Evolutionary conservation across 1,284 basidiomycete genomes (phyloP).

Genomic region (Mrakiaceae sp.): DNA sequence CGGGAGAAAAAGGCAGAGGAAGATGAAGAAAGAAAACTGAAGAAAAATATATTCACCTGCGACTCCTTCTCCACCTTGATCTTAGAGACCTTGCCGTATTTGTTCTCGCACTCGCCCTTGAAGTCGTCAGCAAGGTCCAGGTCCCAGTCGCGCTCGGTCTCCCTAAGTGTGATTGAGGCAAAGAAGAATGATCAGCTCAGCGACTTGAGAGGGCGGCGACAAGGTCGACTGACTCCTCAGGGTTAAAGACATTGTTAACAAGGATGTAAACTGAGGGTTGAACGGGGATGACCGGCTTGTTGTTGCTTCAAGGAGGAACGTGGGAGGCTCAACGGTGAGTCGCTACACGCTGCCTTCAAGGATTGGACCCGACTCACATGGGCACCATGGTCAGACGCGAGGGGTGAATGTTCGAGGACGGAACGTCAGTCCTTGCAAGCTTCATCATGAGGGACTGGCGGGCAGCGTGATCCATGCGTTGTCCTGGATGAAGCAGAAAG

Average conservation of each 20-base stretch:
- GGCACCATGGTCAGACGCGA: conserved; percentile 5
- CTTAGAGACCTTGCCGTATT: conserved; percentile 75
- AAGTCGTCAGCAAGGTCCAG: conserved; percentile 92
- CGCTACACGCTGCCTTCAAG: background rate
- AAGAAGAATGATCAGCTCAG: conserved; percentile 1
- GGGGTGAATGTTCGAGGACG: background rate
- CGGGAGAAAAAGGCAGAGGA: conserved; percentile 14
- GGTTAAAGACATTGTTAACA: conserved; percentile 92
- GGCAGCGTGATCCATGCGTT: conserved; percentile 12
- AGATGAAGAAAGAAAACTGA: conserved; percentile 6
- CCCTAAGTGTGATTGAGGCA: conserved; percentile 41
- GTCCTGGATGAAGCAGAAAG: conserved; percentile 9
- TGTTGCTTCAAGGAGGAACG: conserved; percentile 27
- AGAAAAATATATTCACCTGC: conserved; percentile 45
- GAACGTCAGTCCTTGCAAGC: conserved; percentile 79
- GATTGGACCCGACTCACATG: too few species aligned
- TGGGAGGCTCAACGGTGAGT: conserved; percentile 14
- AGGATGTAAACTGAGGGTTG: conserved; percentile 64
- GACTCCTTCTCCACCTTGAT: conserved; percentile 93
- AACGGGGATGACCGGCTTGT: conserved; percentile 29
- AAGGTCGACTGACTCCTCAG: conserved; percentile 61
- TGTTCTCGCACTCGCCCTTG: conserved; percentile 79
- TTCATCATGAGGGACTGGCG: conserved; percentile 68
- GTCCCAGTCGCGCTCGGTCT: conserved; percentile 94
- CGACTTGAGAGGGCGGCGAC: background rate